Conservation (phyloP, 352 stramenopile species). For the Pythium phragmitis region DNA sequence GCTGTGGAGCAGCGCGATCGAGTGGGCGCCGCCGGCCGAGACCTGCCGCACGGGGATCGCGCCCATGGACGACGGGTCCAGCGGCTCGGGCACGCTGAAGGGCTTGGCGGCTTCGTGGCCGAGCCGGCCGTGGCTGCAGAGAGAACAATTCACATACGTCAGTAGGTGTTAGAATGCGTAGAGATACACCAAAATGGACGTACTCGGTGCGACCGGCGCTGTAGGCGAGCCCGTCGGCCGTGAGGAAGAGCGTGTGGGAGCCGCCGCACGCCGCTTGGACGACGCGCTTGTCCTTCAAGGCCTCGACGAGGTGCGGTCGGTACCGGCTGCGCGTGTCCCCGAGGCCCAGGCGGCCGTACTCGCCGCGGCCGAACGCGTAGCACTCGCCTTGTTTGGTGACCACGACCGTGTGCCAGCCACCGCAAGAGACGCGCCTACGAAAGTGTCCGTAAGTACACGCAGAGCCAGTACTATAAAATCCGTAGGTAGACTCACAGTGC, state of each 20-base stretch:
- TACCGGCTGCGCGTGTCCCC: conserved; percentile 75
- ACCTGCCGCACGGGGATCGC: conserved; percentile 62
- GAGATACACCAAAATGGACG: conserved; percentile 19
- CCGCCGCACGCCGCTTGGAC: conserved; percentile 75
- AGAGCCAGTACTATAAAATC: not conserved
- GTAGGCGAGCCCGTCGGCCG: conserved; percentile 79
- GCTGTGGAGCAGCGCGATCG: conserved; percentile 66
- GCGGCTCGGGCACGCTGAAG: conserved; percentile 42
- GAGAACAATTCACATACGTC: not conserved
- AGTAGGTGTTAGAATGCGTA: not conserved
- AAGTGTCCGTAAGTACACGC: not conserved
- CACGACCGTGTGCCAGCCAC: conserved; percentile 81
- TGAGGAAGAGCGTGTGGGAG: conserved; percentile 88
- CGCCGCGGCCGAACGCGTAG: conserved; percentile 75
- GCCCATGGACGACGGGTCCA: conserved; percentile 47
- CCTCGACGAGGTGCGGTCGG: conserved; percentile 61
- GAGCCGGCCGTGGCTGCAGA: conserved; percentile 61
- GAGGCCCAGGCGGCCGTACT: conserved; percentile 85
- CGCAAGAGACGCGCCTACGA: conserved; percentile 70
- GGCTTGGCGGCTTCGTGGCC: conserved; percentile 59
- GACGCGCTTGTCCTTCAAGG: conserved; percentile 54
- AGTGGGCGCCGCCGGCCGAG: conserved; percentile 73
- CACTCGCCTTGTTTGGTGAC: conserved; percentile 72
- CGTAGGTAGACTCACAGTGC: conserved; percentile 44
- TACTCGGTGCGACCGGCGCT: conserved; percentile 85